These are phyloP conservation scores for Pleurotus giganteus DNA, from an alignment of 768 basidiomycete genomes.

Conservation along the genomic window DNA sequence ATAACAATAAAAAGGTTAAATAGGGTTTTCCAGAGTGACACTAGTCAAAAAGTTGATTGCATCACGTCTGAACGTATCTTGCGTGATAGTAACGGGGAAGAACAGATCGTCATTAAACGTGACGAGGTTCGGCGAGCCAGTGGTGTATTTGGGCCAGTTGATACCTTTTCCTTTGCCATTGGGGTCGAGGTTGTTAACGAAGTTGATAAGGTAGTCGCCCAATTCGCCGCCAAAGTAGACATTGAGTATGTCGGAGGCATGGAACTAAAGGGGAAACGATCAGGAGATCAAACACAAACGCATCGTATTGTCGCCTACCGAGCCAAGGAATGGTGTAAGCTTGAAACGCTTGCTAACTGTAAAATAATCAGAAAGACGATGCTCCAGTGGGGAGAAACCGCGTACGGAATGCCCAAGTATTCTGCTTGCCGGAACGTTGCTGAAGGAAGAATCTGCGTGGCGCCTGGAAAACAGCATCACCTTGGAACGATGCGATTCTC, in stretches of 20 bases:
- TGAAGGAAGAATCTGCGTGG: conserved; percentile 5
- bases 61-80: conserved; percentile 42
- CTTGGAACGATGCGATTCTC: conserved; percentile 19
- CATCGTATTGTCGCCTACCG: no score
- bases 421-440: neutral
- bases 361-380: no score
- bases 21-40: conserved; percentile 28
- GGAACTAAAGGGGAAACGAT: neutral
- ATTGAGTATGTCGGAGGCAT: conserved; percentile 1
- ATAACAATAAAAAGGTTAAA: no score
- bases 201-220: conserved; percentile 12
- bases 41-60: conserved; percentile 34
- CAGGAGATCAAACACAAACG: no score
- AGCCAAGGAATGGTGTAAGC: neutral
- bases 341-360: conserved; percentile 9
- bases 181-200: conserved; percentile 7
- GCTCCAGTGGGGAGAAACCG: no score
- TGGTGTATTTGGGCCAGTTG: conserved; percentile 44
- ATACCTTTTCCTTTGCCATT: conserved; percentile 21
- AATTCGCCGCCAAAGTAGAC: conserved; percentile 27
- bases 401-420: conserved; percentile 6
- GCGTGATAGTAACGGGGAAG: conserved; percentile 30
- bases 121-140: conserved; percentile 30
- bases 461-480: conserved; percentile 5
- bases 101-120: conserved; percentile 36